A percentile compares a stretch with the other conserved stretches of the same genome.
phyloP scores from a whole-genome alignment of 179 eudicot species.

The Silene noctiflora region DNA sequence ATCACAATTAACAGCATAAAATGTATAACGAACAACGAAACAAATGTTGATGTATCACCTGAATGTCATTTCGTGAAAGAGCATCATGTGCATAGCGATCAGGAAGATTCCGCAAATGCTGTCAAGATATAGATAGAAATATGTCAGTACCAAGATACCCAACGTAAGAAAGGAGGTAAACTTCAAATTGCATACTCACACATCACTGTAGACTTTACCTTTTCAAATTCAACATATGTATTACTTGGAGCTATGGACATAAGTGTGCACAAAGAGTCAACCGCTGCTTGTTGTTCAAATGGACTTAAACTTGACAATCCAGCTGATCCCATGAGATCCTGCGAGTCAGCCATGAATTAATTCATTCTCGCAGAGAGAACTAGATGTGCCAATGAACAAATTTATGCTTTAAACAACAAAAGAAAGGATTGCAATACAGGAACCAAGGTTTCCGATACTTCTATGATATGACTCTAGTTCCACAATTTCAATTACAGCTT shows the following conservation, averaged over 20 bases:
- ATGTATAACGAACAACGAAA: background rate
- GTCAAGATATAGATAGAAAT: slow-evolving; percentile 25
- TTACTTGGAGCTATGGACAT: slow-evolving; percentile 80
- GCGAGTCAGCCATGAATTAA: slow-evolving; percentile 20
- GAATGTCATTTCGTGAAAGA: slow-evolving; percentile 70
- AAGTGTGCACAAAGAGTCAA: slow-evolving; percentile 70
- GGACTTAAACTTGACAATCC: slow-evolving; percentile 70
- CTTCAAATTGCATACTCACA: background rate
- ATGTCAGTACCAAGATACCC: slow-evolving; percentile 18
- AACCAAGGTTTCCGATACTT: background rate
- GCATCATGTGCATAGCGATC: slow-evolving; percentile 63
- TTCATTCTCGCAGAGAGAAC: background rate
- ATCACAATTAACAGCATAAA: slow-evolving; percentile 3
- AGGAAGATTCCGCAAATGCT: slow-evolving; percentile 63
- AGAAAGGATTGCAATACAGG: background rate
- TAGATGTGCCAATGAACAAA: background rate
- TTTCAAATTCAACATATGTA: slow-evolving; percentile 78
- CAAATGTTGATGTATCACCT: slow-evolving; percentile 38
- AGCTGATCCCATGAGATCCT: slow-evolving; percentile 68
- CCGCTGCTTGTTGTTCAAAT: slow-evolving; percentile 78
- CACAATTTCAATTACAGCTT: background rate
- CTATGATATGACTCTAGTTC: slow-evolving; percentile 3
- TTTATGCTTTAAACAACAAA: background rate
- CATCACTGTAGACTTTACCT: slow-evolving; percentile 39
- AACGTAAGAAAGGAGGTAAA: background rate